Conservation (phyloP, 1,139 yeast species). For the Blastobotrys petasosporus region DNA sequence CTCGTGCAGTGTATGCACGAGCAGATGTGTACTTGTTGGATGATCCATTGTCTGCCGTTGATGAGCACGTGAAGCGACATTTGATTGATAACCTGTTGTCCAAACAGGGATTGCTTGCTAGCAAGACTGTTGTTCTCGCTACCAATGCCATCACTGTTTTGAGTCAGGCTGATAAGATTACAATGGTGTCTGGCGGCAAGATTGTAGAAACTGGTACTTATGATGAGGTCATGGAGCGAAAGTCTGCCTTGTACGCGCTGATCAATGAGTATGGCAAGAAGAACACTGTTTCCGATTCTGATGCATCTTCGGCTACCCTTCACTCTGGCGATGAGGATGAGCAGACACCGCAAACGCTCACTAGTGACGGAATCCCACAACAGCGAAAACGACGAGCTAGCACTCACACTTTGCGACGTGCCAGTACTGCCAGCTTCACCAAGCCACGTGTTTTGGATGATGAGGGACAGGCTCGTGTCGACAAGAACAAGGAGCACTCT, state of each 20-base stretch:
- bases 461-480: slow-evolving; percentile 26
- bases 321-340: slow-evolving; percentile 4
- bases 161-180: slow-evolving; percentile 66
- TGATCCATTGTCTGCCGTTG: slow-evolving; percentile 92
- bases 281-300: slow-evolving; percentile 8
- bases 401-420: slow-evolving; percentile 55
- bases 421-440: slow-evolving; percentile 55
- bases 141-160: slow-evolving; percentile 86
- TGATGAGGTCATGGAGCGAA: slow-evolving; percentile 47
- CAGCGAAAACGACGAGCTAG: slow-evolving; percentile 28
- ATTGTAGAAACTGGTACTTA: slow-evolving; percentile 75
- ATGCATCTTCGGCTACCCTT: slow-evolving; percentile 14
- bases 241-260: slow-evolving; percentile 54
- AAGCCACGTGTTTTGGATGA: slow-evolving; percentile 34
- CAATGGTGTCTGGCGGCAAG: slow-evolving; percentile 70
- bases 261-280: slow-evolving; percentile 71
- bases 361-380: background rate
- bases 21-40: slow-evolving; percentile 88
- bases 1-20: slow-evolving; percentile 92
- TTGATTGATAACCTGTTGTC: slow-evolving; percentile 75
- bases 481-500: slow-evolving; percentile 52
- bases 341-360: background rate
- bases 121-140: slow-evolving; percentile 76
- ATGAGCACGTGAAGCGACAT: slow-evolving; percentile 89
- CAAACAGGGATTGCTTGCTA: slow-evolving; percentile 65